Conservation (phyloP, 176 grass and related monocot genomes). For the Rhynchospora pubera region DNA sequence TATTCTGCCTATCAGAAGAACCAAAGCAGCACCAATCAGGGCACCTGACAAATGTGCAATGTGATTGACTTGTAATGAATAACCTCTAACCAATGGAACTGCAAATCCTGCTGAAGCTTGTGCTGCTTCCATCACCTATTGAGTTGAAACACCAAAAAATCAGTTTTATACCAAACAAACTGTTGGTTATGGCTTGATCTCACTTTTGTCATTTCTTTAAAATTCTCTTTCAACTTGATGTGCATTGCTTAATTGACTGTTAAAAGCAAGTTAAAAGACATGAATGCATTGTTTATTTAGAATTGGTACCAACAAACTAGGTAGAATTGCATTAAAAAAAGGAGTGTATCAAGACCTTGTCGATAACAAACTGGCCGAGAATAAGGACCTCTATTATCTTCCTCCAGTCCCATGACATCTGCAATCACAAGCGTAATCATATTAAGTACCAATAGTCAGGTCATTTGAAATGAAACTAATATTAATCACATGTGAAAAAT, state of each 20-base stretch:
- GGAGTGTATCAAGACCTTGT: constrained; percentile 45
- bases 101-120: constrained; percentile 45
- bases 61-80: constrained; percentile 74
- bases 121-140: constrained; percentile 89
- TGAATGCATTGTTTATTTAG: not conserved
- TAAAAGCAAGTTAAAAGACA: not conserved
- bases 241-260: not conserved
- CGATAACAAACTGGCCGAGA: constrained; percentile 95
- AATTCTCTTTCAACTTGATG: not conserved
- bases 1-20: constrained; percentile 55
- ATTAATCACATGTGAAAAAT: not conserved
- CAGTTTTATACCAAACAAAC: constrained; percentile 15
- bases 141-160: constrained; percentile 7
- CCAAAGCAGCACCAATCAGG: constrained; percentile 76
- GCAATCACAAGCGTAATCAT: constrained; percentile 17
- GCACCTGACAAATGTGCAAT: constrained; percentile 94
- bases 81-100: constrained; percentile 24
- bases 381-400: constrained; percentile 98
- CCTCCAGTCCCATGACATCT: constrained; percentile 99
- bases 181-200: not conserved
- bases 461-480: not conserved
- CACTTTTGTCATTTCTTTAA: not conserved
- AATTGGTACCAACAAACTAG: not conserved
- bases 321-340: not conserved
- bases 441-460: not conserved